Evolutionary conservation across 306 rosid species (phyloP), one percentile per base, ranked within the genome.

Genomic region (Pachyrhizus erosus): DNA sequence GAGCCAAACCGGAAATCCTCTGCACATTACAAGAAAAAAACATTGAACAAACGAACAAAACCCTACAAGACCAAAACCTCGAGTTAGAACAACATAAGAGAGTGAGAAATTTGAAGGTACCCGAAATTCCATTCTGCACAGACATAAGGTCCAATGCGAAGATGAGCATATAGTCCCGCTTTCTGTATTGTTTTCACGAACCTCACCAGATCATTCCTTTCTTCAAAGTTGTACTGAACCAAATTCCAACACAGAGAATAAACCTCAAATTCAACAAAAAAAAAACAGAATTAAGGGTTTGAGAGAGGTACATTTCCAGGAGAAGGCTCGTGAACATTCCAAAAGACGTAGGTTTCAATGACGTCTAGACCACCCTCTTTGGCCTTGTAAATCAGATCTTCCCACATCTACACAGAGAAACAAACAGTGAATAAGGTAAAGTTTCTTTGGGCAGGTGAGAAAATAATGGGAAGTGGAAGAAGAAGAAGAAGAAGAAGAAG

Each of bases 91-190:
- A 34, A 66, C 27, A 65, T 3, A 79, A 18, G 77, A 83, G 20
- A 26, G 39, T 58, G 11, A 45, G 80, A 70, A 51, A 69, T 45
- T 65, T 60, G 0, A 29, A 62, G 60, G 78, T 96, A 96, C 99
- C 99, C 99, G 46, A 93, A 93, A 87, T 96, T 96, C 99, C 99
- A 96, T 78, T 96, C 99, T 13, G 98, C 99, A 87, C 99, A 96
- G 80, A 96, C 97, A 82, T 96, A 96, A 83, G 99, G 99, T 86
- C 99, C 99, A 89, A 96, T 91, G 82, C 99, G 93, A 75, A 96
- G 91, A 78, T 93, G 92, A 84, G 97, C 99, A 81, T 92, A 93
- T 21, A 96, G 88, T 52, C 99, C 97, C 43, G 97, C 99, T 85
- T 83, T 91, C 89, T 93, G 99, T 48, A 96, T 84, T 5, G 91